Conservation (phyloP, 805 yeast genomes). For the Schizosaccharomyces japonicus region DNA sequence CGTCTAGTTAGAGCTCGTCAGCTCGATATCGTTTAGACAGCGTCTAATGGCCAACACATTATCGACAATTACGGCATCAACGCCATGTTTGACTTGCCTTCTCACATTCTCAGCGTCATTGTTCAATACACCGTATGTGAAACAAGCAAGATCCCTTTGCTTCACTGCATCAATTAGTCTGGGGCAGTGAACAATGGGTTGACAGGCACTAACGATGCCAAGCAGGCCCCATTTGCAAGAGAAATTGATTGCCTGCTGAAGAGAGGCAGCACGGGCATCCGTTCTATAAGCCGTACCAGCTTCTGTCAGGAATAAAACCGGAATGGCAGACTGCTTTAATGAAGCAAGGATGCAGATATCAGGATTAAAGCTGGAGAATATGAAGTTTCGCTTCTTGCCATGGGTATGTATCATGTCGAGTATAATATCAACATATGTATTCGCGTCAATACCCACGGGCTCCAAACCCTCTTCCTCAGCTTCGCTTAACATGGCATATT, state of each 20-base stretch:
- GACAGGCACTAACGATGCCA: constrained; percentile 78
- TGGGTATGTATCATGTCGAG: constrained; percentile 56
- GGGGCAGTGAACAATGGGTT: constrained; percentile 71
- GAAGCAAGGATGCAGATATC: constrained; percentile 70
- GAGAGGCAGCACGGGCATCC: constrained; percentile 63
- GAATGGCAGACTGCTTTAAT: constrained; percentile 79
- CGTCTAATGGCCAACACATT: constrained; percentile 26
- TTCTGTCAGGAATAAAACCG: constrained; percentile 73
- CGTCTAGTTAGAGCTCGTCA: background rate
- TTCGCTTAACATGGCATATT: constrained; percentile 87
- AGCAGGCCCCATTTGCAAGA: constrained; percentile 75
- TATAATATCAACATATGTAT: constrained; percentile 72
- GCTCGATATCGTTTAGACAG: background rate
- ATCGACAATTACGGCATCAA: constrained; percentile 95
- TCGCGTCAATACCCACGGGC: constrained; percentile 56
- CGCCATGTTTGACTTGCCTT: constrained; percentile 77
- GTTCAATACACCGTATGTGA: constrained; percentile 68
- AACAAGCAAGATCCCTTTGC: constrained; percentile 73
- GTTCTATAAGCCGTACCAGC: constrained; percentile 71
- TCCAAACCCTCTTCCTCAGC: constrained; percentile 77
- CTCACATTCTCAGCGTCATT: constrained; percentile 66
- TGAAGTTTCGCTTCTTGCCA: constrained; percentile 57
- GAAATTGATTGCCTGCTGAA: constrained; percentile 78
- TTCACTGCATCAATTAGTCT: constrained; percentile 69
- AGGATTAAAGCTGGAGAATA: constrained; percentile 85